Evolutionary conservation across 768 basidiomycete species (phyloP).

Genomic region (Phlegmacium glaucopus): DNA sequence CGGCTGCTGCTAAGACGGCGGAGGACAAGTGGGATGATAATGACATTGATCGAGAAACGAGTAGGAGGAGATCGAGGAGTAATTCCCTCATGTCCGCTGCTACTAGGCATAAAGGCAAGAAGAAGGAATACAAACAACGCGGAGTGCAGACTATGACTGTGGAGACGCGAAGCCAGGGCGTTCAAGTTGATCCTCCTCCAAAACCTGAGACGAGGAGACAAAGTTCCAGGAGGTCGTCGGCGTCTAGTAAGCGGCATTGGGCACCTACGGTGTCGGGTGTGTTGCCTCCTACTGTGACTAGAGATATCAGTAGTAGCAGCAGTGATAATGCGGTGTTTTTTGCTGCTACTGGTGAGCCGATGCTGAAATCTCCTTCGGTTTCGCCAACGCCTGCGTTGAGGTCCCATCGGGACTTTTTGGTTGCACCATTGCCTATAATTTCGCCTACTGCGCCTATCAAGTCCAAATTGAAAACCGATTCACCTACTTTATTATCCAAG

Average conservation of each 20-base stretch:
- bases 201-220: conserved; percentile 7
- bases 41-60: conserved; percentile 32
- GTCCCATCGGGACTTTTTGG: conserved; percentile 9
- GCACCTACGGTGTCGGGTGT: conserved; percentile 21
- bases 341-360: background rate
- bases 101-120: conserved; percentile 36
- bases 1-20: conserved; percentile 11
- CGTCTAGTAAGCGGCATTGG: conserved; percentile 24
- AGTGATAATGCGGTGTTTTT: conserved; percentile 6
- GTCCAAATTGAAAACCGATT: background rate
- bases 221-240: conserved; percentile 15
- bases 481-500: conserved; percentile 11
- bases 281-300: conserved; percentile 20
- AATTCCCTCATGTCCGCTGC: conserved; percentile 33
- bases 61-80: conserved; percentile 28
- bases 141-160: conserved; percentile 69
- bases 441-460: background rate
- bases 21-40: conserved; percentile 31
- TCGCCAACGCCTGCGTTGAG: background rate
- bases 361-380: background rate
- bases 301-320: conserved; percentile 17
- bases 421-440: background rate
- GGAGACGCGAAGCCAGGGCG: conserved; percentile 50
- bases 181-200: conserved; percentile 48
- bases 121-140: conserved; percentile 57